Percentiles rank a stretch among this genome's conserved stretches.
Evolutionary conservation across 306 rosid genomes (phyloP).

Genomic region (Acacia melanoxylon): DNA sequence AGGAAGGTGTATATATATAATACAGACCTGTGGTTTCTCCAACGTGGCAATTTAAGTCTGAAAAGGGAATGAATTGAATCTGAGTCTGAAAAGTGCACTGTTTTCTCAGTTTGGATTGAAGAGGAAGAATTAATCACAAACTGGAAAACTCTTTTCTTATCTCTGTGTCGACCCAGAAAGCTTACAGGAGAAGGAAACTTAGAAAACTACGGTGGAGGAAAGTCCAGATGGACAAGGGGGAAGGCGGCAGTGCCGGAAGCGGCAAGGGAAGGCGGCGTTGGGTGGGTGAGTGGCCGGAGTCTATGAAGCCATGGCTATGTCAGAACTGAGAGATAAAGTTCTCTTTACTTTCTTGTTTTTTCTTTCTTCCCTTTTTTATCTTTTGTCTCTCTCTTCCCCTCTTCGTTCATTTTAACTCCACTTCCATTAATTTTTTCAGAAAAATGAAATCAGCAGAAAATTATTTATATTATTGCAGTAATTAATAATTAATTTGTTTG

Average conservation of each 20-base stretch:
- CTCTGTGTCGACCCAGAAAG: slow-evolving; percentile 11
- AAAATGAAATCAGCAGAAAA: neutral
- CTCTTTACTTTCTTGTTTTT: neutral
- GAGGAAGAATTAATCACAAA: neutral
- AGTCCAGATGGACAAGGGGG: neutral
- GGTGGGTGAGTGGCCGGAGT: slow-evolving; percentile 39
- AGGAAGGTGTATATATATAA: neutral
- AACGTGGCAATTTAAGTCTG: slow-evolving; percentile 27
- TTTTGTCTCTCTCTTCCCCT: neutral
- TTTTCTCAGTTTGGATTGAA: slow-evolving; percentile 13
- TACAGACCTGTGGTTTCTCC: neutral
- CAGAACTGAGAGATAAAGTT: slow-evolving; percentile 23
- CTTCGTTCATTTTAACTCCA: slow-evolving; percentile 22
- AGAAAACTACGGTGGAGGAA: neutral
- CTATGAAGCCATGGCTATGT: slow-evolving; percentile 45
- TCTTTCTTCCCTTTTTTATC: neutral
- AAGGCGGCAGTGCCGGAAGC: slow-evolving; percentile 37
- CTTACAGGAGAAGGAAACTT: neutral
- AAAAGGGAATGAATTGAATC: slow-evolving; percentile 25
- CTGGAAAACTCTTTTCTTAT: neutral
- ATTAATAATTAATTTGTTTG: neutral
- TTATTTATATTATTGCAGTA: neutral
- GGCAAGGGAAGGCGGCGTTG: neutral
- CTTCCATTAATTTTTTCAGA: slow-evolving; percentile 1
- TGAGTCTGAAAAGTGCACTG: neutral